Conservation (phyloP, 2,329 filamentous ascomycete genomes). For the Aspergillus nomiae region DNA sequence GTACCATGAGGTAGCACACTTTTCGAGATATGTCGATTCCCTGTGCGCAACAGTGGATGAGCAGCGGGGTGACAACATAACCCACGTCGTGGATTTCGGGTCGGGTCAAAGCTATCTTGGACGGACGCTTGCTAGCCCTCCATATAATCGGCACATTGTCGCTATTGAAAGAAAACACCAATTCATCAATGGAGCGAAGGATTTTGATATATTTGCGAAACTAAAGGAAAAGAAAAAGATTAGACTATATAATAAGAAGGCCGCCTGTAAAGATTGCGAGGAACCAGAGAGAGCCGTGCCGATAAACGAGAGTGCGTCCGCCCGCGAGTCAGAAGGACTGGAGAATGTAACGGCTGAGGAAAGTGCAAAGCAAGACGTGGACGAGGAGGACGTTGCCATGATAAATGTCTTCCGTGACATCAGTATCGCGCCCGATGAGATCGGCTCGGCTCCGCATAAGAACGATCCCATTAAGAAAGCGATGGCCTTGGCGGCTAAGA, state of each 20-base stretch:
- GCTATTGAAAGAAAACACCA: conserved; percentile 85
- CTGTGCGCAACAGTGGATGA: conserved; percentile 61
- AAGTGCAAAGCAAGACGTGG: conserved; percentile 11
- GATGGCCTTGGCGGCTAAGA: conserved; percentile 8
- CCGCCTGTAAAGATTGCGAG: conserved; percentile 26
- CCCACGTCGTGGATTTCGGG: conserved; percentile 92
- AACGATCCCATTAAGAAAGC: conserved; percentile 13
- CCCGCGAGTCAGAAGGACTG: neutral
- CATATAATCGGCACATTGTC: conserved; percentile 83
- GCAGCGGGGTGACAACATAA: conserved; percentile 56
- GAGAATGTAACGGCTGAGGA: conserved; percentile 7
- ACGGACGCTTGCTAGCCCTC: conserved; percentile 77
- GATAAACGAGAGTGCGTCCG: conserved; percentile 4
- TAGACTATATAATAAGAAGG: conserved; percentile 80
- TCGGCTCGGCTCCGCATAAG: conserved; percentile 19
- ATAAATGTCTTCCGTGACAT: conserved; percentile 40
- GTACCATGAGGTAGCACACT: conserved; percentile 87
- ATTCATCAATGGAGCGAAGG: conserved; percentile 83
- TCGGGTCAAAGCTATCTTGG: conserved; percentile 97
- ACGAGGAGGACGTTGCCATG: conserved; percentile 28
- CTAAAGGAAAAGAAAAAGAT: conserved; percentile 72
- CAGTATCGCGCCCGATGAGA: conserved; percentile 33
- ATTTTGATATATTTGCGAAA: conserved; percentile 80
- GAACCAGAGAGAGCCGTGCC: conserved; percentile 15
- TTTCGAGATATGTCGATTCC: conserved; percentile 79